Evolutionary conservation across 2,329 filamentous ascomycete genomes (phyloP).

Genomic region (Ophiostoma himal-ulmi): DNA sequence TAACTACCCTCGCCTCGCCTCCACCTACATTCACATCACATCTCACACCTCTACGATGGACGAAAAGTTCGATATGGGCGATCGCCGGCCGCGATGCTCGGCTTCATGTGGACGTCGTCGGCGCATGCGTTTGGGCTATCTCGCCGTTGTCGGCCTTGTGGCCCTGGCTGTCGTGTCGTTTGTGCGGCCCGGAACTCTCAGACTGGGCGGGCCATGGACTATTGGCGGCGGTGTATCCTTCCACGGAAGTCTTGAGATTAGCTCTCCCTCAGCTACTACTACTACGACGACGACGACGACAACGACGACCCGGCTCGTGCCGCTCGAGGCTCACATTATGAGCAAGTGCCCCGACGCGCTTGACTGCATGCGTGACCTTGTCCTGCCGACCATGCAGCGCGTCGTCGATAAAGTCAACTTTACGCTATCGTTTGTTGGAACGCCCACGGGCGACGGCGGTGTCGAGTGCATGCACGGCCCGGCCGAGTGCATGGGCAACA

Average conservation of each 20-base stretch:
- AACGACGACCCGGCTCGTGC: conserved; percentile 47
- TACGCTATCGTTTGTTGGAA: conserved; percentile 82
- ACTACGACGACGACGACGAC: neutral
- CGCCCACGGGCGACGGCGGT: conserved; percentile 59
- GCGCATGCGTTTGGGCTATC: conserved; percentile 18
- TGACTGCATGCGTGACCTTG: conserved; percentile 69
- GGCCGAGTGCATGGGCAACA: conserved; percentile 85
- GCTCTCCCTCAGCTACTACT: neutral
- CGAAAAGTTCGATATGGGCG: neutral
- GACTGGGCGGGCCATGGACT: neutral
- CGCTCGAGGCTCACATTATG: conserved; percentile 93
- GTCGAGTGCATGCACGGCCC: conserved; percentile 86
- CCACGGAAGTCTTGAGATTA: neutral
- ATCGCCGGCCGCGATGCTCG: neutral
- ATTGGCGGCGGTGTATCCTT: neutral
- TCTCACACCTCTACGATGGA: neutral
- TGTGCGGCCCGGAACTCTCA: conserved; percentile 18
- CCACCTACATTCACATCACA: neutral
- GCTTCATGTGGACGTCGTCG: conserved; percentile 11
- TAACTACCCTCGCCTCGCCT: neutral
- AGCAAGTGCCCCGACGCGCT: conserved; percentile 90
- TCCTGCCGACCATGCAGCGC: conserved; percentile 81
- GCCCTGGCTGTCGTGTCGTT: conserved; percentile 22
- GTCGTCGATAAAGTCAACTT: conserved; percentile 84
- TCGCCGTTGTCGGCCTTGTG: conserved; percentile 19